Base-by-base conservation (phyloP, 2,329 filamentous ascomycete genomes). In the Xylaria sp. region DNA sequence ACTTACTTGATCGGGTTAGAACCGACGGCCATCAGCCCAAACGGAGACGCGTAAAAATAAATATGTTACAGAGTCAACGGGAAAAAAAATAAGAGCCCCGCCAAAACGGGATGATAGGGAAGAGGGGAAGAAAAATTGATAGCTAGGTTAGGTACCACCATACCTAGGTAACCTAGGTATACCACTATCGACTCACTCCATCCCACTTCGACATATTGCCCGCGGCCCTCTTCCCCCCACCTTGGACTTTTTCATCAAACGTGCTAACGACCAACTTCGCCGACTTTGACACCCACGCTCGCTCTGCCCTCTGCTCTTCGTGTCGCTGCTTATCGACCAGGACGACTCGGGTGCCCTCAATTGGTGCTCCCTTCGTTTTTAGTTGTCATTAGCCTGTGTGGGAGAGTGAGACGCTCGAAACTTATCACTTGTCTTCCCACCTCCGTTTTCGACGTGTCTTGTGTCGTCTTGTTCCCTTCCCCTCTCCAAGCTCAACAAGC, bases 91-190 rank as follows among this genome's bases (percentile, higher is more conserved):
- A 34, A 24, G 0, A 59, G 63, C 69, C 69, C 69, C 67, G 67
- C 69, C 69, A 71, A 66, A 65, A n/a, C 12, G 47, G 24, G 21
- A 21, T 21, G 57, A 69, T 64, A 70, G 68, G 68, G 68, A 42
- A 36, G 61, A 65, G 55, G 65, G 61, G 57, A 55, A 39, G 54
- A 61, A 62, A 68, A 65, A 51, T 62, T 58, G 53, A 66, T 42
- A 55, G 7, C 59, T 53, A 36, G 21, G 19, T 17, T 50, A 51
- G 48, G 19, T 4, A 51, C n/a, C 45, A 51, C n/a, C 45, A 24
- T 50, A 50, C 47, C 48, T 51, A 27, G 48, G 48, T 47, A n/a
- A n/a, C n/a, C 12, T 47, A n/a, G 42, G 32, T 47, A n/a, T n/a
- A 47, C 45, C n/a, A 32, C 50, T 24, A 58, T 56, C 58, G 53